Evolutionary conservation across 2,329 filamentous ascomycete genomes (phyloP).

Genomic region (Aspergillus japonicus): DNA sequence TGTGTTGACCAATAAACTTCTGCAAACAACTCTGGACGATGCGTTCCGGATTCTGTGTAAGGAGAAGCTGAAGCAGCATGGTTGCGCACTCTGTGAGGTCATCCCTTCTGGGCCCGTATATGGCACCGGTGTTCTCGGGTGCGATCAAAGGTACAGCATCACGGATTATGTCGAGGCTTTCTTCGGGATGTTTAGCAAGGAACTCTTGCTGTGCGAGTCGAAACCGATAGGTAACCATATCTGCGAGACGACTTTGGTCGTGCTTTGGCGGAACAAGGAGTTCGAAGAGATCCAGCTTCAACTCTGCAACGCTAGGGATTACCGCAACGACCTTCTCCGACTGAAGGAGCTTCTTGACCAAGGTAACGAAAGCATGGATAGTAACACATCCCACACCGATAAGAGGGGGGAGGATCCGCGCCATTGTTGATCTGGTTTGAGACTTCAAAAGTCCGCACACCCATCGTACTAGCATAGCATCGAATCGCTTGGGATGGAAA

Average conservation of each 20-base stretch:
- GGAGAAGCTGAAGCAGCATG: conserved; percentile 32
- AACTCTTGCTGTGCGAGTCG: conserved; percentile 42
- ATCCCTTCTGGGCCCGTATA: conserved; percentile 6
- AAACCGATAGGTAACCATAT: conserved; percentile 44
- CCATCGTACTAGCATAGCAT: conserved; percentile 45
- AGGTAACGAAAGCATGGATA: conserved; percentile 39
- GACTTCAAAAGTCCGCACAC: conserved; percentile 39
- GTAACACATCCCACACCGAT: conserved; percentile 48
- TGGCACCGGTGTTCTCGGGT: conserved; percentile 3
- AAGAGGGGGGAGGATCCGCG: conserved; percentile 39
- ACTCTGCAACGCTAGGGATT: conserved; percentile 27
- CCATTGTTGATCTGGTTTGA: conserved; percentile 32
- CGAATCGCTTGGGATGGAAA: conserved; percentile 46
- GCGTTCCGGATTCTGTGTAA: conserved; percentile 34
- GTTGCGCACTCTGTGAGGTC: conserved; percentile 27
- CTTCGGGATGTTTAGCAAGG: conserved; percentile 32
- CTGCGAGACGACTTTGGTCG: conserved; percentile 20
- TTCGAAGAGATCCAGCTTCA: conserved; percentile 34
- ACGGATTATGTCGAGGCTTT: conserved; percentile 35
- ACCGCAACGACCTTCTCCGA: conserved; percentile 20
- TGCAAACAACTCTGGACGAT: conserved; percentile 30
- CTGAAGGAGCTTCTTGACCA: conserved; percentile 34
- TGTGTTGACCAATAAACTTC: conserved; percentile 29
- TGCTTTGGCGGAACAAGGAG: conserved; percentile 28
- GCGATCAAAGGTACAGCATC: conserved; percentile 29